Evolutionary conservation across 352 stramenopile genomes (phyloP).

Genomic region (Phytophthora podocarpi): DNA sequence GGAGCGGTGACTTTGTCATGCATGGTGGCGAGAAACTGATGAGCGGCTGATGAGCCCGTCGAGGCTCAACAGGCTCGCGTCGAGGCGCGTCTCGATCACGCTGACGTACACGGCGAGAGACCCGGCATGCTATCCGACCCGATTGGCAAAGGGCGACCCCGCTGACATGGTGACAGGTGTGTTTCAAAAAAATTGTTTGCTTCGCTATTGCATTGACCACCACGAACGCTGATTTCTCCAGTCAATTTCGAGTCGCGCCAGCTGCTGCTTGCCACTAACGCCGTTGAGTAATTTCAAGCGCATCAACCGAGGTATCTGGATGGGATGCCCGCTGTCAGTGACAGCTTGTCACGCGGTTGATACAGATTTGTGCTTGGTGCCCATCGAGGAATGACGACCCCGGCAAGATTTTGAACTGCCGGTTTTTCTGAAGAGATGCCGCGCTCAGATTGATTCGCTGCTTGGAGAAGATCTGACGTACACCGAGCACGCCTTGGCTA

Average conservation of each 20-base stretch:
- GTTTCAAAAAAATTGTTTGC: too few species aligned
- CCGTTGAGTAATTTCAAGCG: too few species aligned
- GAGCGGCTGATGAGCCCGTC: constrained; percentile 6
- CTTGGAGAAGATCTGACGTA: constrained; percentile 14
- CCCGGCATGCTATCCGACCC: constrained; percentile 7
- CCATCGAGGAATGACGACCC: constrained; percentile 12
- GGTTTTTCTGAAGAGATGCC: too few species aligned
- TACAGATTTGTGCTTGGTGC: neutral
- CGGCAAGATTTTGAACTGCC: constrained; percentile 25
- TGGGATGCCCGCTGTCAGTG: constrained; percentile 7
- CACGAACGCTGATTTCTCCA: constrained; percentile 26
- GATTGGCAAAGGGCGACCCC: constrained; percentile 18
- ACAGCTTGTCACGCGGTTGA: too few species aligned
- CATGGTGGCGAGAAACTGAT: neutral
- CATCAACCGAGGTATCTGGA: constrained; percentile 1
- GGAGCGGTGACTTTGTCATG: neutral
- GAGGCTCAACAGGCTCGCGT: too few species aligned
- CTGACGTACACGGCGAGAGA: constrained; percentile 33
- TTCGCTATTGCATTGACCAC: neutral
- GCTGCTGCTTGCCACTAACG: constrained; percentile 3
- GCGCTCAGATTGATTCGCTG: too few species aligned
- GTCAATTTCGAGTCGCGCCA: constrained; percentile 18
- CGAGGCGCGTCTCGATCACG: constrained; percentile 4
- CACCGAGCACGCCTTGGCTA: neutral
- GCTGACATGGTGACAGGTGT: constrained; percentile 15